Percentiles rank a stretch among this genome's conserved stretches.
These are phyloP conservation scores for Solanum aculeatissimum DNA, from an alignment of 305 asterid genomes.

Conservation along the genomic window DNA sequence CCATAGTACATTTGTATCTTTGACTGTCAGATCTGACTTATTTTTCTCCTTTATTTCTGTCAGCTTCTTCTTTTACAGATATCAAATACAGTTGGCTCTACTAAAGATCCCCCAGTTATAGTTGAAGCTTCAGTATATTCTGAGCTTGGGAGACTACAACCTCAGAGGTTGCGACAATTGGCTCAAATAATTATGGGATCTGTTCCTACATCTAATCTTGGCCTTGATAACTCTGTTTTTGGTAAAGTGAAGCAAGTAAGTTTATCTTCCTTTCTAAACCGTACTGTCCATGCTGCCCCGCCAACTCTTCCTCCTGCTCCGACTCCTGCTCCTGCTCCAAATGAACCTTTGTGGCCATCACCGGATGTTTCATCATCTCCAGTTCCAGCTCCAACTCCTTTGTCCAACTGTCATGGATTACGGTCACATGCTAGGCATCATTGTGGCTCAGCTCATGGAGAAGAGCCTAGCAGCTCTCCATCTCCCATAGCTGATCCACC, in stretches of 20 bases:
- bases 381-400: conserved; percentile 18
- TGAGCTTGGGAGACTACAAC: conserved; percentile 27
- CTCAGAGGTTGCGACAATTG: conserved; percentile 67
- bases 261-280: conserved; percentile 58
- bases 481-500: conserved; percentile 23
- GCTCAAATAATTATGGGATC: conserved; percentile 49
- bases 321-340: conserved; percentile 24
- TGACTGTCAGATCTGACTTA: background rate
- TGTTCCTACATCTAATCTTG: conserved; percentile 56
- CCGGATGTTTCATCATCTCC: conserved; percentile 6
- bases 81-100: conserved; percentile 66
- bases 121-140: conserved; percentile 75
- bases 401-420: conserved; percentile 26
- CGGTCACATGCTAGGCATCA: conserved; percentile 21
- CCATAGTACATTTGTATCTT: background rate
- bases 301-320: conserved; percentile 42
- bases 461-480: conserved; percentile 12
- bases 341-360: conserved; percentile 22
- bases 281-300: conserved; percentile 31
- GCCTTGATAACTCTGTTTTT: conserved; percentile 69
- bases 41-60: background rate
- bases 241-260: conserved; percentile 82
- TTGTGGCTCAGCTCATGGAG: conserved; percentile 20
- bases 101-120: conserved; percentile 64
- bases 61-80: conserved; percentile 64